Percentiles rank a stretch among this genome's conserved stretches.
Evolutionary conservation across 768 basidiomycete genomes (phyloP).

Genomic region (Boletellus emodensis): DNA sequence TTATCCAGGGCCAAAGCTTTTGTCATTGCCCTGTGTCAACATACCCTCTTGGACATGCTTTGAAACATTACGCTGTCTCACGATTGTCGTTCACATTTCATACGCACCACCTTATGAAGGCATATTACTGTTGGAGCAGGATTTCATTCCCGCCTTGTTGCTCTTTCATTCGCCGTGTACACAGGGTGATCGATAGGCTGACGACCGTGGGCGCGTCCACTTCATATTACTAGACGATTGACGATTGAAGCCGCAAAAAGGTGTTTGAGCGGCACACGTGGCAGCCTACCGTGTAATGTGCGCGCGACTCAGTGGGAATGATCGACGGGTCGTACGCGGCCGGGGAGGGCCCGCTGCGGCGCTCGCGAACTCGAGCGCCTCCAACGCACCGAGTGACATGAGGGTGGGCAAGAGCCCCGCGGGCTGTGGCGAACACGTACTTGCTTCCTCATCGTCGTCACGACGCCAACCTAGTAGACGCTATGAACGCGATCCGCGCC

Average conservation of each 20-base stretch:
- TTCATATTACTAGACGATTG: not conserved
- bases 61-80: not conserved
- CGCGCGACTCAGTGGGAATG: no score
- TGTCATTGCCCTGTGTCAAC: not conserved
- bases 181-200: not conserved
- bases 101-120: not conserved
- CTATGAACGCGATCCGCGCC: no score
- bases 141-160: slow-evolving; percentile 20
- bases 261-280: not conserved
- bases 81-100: not conserved
- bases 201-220: not conserved
- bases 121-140: not conserved
- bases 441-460: no score
- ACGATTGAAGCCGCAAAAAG: not conserved
- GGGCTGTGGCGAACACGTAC: no score
- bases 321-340: no score
- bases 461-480: no score
- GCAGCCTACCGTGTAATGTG: no score
- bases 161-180: not conserved
- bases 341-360: no score
- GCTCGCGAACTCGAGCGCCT: no score
- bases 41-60: slow-evolving; percentile 12
- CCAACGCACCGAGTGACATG: no score
- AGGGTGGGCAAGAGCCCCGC: no score
- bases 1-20: slow-evolving; percentile 6